A percentile compares a stretch with the other conserved stretches of the same genome.
Conservation (phyloP, 225 moss, liverwort and hornwort genomes). For the Pseudisothecium myosuroides region DNA sequence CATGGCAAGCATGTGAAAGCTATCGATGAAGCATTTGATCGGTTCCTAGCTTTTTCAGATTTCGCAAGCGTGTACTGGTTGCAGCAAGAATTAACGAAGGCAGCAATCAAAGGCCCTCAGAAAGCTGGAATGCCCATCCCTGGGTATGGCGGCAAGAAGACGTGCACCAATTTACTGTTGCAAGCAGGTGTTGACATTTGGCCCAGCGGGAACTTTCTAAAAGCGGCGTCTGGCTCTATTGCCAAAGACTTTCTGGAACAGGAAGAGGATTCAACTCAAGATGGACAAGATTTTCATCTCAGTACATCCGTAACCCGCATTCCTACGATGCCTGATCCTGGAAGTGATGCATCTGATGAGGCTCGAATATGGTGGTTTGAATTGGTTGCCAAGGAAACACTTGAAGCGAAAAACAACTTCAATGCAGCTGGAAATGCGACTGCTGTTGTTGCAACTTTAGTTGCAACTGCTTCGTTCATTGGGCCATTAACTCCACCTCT, state of each 20-base stretch:
- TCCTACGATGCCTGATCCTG: not conserved
- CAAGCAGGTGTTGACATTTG: not conserved
- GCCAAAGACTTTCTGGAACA: not conserved
- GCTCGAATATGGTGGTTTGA: not conserved
- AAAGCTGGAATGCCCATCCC: not conserved
- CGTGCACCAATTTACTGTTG: not conserved
- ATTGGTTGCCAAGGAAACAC: not conserved
- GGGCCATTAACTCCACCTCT: not conserved
- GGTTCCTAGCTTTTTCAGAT: not conserved
- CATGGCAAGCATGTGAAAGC: not conserved
- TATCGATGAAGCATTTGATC: not conserved
- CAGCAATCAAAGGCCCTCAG: not conserved
- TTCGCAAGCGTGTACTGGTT: not conserved
- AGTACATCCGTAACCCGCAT: too few relatives aligned
- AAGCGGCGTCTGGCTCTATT: not conserved
- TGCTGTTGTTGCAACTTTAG: not conserved
- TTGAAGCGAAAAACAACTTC: not conserved
- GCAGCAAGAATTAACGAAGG: not conserved
- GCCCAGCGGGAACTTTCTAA: not conserved
- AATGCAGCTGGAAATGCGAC: not conserved
- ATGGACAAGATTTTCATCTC: not conserved
- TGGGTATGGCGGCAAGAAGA: not conserved
- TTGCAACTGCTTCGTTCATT: not conserved
- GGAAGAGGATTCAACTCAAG: not conserved
- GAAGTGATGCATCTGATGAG: not conserved